phyloP scores from a whole-genome alignment of 2,329 filamentous ascomycete genomes.

The Xylaria sp. region DNA sequence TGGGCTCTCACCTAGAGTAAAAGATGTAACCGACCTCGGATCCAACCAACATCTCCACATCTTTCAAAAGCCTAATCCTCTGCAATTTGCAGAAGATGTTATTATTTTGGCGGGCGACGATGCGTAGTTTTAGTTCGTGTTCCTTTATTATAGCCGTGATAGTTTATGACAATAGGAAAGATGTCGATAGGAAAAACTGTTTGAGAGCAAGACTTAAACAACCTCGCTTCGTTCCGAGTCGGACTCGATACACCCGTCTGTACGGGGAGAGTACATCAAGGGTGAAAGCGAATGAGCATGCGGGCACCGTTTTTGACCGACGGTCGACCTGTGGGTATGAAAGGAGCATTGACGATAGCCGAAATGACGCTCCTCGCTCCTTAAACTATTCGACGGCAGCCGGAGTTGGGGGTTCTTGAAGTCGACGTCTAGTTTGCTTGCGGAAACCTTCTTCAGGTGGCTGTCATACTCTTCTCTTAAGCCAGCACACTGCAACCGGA shows the following conservation, averaged over 20 bases:
- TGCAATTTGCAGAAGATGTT: background rate
- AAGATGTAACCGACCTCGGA: background rate
- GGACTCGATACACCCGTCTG: constrained; percentile 43
- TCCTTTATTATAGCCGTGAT: background rate
- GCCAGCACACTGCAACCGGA: constrained; percentile 51
- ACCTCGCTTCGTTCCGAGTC: constrained; percentile 44
- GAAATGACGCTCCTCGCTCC: constrained; percentile 66
- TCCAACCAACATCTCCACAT: background rate
- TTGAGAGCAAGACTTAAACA: constrained; percentile 34
- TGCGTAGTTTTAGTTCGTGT: background rate
- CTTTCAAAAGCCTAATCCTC: background rate
- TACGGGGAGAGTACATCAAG: constrained; percentile 40
- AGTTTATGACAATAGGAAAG: background rate
- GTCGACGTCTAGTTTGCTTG: constrained; percentile 60
- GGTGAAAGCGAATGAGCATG: constrained; percentile 47
- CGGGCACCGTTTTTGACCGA: constrained; percentile 65
- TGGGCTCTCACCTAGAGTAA: background rate
- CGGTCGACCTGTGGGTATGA: constrained; percentile 65
- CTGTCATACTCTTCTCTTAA: constrained; percentile 61
- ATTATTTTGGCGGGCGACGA: background rate
- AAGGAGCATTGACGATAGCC: constrained; percentile 71
- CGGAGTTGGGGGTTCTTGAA: constrained; percentile 71
- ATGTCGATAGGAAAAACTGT: constrained; percentile 34
- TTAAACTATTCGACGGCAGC: constrained; percentile 64
- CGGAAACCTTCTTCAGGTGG: constrained; percentile 63